Evolutionary conservation across 495 filamentous ascomycete genomes (phyloP).

Genomic region (Neurospora sp.): DNA sequence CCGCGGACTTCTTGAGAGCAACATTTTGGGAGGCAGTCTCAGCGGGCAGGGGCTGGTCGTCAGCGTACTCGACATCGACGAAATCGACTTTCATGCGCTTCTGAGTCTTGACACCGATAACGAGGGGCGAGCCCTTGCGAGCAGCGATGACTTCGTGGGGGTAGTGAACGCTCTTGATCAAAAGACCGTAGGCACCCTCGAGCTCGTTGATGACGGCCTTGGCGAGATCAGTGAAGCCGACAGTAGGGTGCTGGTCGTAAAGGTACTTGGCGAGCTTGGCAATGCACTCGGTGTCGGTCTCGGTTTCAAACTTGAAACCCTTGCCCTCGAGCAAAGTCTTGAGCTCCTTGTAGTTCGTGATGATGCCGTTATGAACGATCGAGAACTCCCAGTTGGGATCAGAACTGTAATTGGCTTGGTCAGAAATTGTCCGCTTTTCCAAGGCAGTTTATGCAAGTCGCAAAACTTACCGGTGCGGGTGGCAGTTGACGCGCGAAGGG

Average conservation of each 20-base stretch:
- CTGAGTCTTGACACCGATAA: constrained; percentile 88
- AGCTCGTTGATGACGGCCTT: constrained; percentile 98
- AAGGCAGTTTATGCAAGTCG: neutral
- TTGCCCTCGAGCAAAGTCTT: constrained; percentile 87
- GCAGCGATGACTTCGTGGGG: constrained; percentile 97
- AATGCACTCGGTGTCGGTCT: constrained; percentile 98
- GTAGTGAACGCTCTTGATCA: constrained; percentile 97
- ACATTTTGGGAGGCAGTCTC: constrained; percentile 95
- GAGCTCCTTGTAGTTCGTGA: constrained; percentile 99
- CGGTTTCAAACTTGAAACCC: constrained; percentile 96
- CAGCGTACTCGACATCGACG: constrained; percentile 93
- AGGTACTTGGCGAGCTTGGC: constrained; percentile 98
- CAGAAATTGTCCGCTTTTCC: neutral
- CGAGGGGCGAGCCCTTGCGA: constrained; percentile 92
- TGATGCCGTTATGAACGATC: constrained; percentile 98
- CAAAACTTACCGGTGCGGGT: constrained; percentile 77
- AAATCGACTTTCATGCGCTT: constrained; percentile 99
- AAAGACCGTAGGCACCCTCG: constrained; percentile 90
- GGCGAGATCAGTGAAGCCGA: constrained; percentile 90
- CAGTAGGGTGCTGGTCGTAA: constrained; percentile 87
- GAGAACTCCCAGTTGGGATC: constrained; percentile 92
- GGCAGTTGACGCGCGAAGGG: constrained; percentile 90
- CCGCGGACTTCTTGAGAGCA: constrained; percentile 70
- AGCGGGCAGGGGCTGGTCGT: constrained; percentile 77
- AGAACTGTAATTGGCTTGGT: constrained; percentile 25